These are phyloP conservation scores for Fusarium palustre DNA, from an alignment of 2,329 filamentous ascomycete genomes.

Conservation along the genomic window DNA sequence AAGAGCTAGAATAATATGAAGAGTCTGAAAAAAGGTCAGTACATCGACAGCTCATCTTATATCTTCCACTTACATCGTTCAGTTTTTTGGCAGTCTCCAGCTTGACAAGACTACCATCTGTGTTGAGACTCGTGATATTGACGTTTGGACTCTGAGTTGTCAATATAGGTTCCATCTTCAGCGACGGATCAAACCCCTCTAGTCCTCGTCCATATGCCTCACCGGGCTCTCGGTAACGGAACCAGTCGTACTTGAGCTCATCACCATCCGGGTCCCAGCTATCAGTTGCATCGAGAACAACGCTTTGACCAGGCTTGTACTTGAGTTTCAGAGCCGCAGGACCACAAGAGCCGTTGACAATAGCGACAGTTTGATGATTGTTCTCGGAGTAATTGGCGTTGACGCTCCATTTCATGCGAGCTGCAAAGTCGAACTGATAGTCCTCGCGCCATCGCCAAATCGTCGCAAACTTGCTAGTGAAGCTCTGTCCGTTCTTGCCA, in stretches of 20 bases:
- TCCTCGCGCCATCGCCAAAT: conserved; percentile 27
- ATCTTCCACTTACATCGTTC: background rate
- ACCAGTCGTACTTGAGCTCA: conserved; percentile 4
- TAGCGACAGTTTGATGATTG: background rate
- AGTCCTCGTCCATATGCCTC: conserved; percentile 8
- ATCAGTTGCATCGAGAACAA: background rate
- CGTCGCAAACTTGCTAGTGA: conserved; percentile 20
- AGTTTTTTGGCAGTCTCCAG: background rate
- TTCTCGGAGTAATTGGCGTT: conserved; percentile 6
- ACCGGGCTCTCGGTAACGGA: conserved; percentile 15
- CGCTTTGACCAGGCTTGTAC: background rate
- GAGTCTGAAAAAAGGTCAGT: background rate
- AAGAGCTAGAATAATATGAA: conserved; percentile 16
- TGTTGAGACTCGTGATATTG: background rate
- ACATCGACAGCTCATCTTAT: rapidly evolving
- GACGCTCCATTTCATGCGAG: conserved; percentile 22
- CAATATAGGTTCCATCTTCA: background rate
- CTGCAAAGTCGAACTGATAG: conserved; percentile 28
- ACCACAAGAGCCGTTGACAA: background rate
- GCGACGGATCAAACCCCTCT: conserved; percentile 8
- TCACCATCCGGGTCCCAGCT: conserved; percentile 14
- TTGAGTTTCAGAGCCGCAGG: background rate
- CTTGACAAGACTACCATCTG: background rate
- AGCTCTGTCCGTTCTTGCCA: background rate
- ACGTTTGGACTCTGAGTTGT: conserved; percentile 2